A percentile compares a stretch with the other conserved stretches of the same genome.
Evolutionary conservation across 2,329 filamentous ascomycete genomes (phyloP).

Genomic region (Cordyceps cicadae): DNA sequence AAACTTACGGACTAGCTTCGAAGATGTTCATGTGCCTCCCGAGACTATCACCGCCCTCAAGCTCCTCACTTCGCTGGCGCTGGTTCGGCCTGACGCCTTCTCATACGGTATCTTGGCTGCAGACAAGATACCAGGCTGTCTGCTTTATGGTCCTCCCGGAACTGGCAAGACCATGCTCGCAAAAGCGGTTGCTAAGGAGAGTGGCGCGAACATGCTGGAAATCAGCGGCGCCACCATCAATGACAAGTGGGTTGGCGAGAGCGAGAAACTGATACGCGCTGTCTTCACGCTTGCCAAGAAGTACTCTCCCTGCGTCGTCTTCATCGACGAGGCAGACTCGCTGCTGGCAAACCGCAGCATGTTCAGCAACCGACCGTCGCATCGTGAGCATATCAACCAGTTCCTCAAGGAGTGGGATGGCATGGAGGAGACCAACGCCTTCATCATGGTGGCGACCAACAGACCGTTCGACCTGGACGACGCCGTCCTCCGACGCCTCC

Average conservation of each 20-base stretch:
- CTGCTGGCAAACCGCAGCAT: conserved; percentile 72
- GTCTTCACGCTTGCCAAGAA: conserved; percentile 89
- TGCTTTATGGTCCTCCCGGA: conserved; percentile 82
- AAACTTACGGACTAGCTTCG: conserved; percentile 79
- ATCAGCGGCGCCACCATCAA: conserved; percentile 87
- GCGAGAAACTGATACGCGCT: conserved; percentile 90
- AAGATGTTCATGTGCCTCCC: conserved; percentile 71
- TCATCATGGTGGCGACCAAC: conserved; percentile 98
- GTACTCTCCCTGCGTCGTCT: conserved; percentile 83
- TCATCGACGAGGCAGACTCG: conserved; percentile 94
- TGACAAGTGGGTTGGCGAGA: conserved; percentile 93
- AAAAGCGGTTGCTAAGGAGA: conserved; percentile 61
- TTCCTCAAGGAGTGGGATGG: conserved; percentile 97
- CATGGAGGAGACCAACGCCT: conserved; percentile 70
- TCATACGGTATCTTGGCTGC: conserved; percentile 86
- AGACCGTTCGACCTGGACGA: conserved; percentile 91
- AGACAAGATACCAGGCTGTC: conserved; percentile 81
- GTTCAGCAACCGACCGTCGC: conserved; percentile 56
- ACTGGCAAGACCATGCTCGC: conserved; percentile 65
- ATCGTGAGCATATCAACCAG: conserved; percentile 91
- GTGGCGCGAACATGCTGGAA: conserved; percentile 68
- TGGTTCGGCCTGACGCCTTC: conserved; percentile 89
- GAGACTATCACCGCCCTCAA: conserved; percentile 84
- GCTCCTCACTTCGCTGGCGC: conserved; percentile 77
- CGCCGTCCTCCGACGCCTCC: conserved; percentile 68